Evolutionary conservation across 1,139 yeast genomes (phyloP).

Genomic region (Protomyces pachydermus): DNA sequence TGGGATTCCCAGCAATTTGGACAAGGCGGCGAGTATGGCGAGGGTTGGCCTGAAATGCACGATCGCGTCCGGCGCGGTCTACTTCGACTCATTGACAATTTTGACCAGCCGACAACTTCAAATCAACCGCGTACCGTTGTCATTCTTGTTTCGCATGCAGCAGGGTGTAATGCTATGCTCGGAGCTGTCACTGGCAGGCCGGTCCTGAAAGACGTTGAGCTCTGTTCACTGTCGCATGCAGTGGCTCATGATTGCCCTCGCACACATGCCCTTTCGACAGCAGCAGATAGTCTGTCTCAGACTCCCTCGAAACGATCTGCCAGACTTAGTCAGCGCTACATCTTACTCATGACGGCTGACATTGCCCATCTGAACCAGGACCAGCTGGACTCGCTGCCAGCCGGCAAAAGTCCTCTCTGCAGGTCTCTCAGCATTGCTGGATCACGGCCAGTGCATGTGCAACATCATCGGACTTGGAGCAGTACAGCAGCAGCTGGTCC

Average conservation of each 20-base stretch:
- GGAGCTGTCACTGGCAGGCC: slow-evolving; percentile 39
- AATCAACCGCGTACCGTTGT: slow-evolving; percentile 33
- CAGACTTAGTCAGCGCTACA: neutral
- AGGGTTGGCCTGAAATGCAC: slow-evolving; percentile 42
- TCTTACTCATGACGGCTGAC: neutral
- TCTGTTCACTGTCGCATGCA: slow-evolving; percentile 38
- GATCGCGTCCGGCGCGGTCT: slow-evolving; percentile 38
- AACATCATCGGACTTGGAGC: neutral
- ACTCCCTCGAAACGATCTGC: neutral
- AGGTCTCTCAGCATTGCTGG: no score
- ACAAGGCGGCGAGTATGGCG: slow-evolving; percentile 41
- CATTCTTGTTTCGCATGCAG: slow-evolving; percentile 43
- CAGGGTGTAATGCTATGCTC: slow-evolving; percentile 42
- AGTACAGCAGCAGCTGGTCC: neutral
- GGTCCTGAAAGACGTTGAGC: slow-evolving; percentile 37
- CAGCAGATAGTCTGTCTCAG: neutral
- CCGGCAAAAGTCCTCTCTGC: no score
- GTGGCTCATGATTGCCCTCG: slow-evolving; percentile 26
- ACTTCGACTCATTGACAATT: slow-evolving; percentile 33
- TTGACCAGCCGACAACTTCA: slow-evolving; percentile 32
- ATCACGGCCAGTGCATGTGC: no score
- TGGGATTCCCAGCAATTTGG: slow-evolving; percentile 40
- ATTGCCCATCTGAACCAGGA: neutral
- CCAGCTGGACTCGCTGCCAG: no score
- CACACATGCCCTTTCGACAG: neutral